Evolutionary conservation across 2,329 filamentous ascomycete species (phyloP).

Genomic region (Didymella exigua): DNA sequence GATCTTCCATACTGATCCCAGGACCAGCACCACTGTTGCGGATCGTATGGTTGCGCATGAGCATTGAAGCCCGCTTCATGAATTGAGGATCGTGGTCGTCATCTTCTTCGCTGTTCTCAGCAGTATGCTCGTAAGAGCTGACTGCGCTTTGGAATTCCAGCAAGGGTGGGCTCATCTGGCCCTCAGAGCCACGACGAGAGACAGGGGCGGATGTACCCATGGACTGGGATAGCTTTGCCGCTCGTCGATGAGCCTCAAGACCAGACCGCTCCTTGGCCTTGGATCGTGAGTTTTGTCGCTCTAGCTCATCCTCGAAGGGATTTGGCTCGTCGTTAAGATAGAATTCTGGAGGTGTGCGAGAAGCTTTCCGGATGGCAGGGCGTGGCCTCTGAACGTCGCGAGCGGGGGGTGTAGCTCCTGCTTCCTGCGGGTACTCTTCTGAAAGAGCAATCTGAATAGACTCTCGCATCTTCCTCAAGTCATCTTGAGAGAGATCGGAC

Average conservation of each 20-base stretch:
- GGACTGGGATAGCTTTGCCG: conserved; percentile 42
- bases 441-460: conserved; percentile 45
- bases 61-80: conserved; percentile 50
- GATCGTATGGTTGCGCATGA: conserved; percentile 44
- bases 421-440: conserved; percentile 32
- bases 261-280: conserved; percentile 42
- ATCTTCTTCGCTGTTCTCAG: conserved; percentile 34
- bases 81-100: conserved; percentile 40
- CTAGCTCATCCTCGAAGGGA: conserved; percentile 38
- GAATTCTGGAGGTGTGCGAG: conserved; percentile 43
- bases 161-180: conserved; percentile 30
- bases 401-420: conserved; percentile 21
- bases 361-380: conserved; percentile 45
- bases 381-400: conserved; percentile 43
- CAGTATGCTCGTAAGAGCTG: conserved; percentile 25
- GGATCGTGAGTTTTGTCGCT: conserved; percentile 16
- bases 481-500: conserved; percentile 44
- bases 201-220: conserved; percentile 45
- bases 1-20: conserved; percentile 31
- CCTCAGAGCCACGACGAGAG: conserved; percentile 45
- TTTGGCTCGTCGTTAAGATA: conserved; percentile 42
- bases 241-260: conserved; percentile 43
- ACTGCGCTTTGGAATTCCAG: conserved; percentile 27
- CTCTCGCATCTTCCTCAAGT: conserved; percentile 40
- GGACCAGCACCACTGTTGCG: conserved; percentile 19